Conservation (phyloP, 1,284 basidiomycete genomes). For the Kalmanozyma brasiliensis region DNA sequence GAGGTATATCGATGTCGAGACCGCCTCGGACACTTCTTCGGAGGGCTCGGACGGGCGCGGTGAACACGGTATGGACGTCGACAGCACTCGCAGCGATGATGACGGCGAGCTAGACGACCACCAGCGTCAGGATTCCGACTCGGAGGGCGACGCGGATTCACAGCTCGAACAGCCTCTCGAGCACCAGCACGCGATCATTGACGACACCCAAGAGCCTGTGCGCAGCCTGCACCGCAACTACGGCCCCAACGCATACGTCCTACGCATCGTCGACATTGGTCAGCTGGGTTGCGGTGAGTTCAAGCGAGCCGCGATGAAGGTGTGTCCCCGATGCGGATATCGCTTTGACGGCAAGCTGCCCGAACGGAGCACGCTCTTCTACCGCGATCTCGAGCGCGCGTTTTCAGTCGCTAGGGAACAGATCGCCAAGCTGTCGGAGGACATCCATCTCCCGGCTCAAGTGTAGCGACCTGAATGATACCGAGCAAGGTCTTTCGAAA, state of each 20-base stretch:
- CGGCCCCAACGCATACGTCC: constrained; percentile 23
- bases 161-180: background rate
- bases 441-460: constrained; percentile 11
- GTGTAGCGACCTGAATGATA: background rate
- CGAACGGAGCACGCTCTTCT: background rate
- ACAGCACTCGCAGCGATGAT: background rate
- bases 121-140: background rate
- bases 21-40: constrained; percentile 25
- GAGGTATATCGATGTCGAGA: constrained; percentile 23
- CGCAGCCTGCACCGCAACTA: constrained; percentile 15
- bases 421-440: constrained; percentile 10
- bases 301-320: background rate
- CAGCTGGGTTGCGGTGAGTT: constrained; percentile 5
- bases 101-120: constrained; percentile 10
- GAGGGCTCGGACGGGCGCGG: constrained; percentile 1
- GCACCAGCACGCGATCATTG: background rate
- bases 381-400: constrained; percentile 7
- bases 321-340: constrained; percentile 23
- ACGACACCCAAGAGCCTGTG: constrained; percentile 8
- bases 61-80: background rate
- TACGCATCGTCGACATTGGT: constrained; percentile 31
- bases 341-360: constrained; percentile 20
- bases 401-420: constrained; percentile 7
- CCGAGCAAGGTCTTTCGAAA: no score
- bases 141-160: background rate